These are phyloP conservation scores for Colletotrichum cuscutae DNA, from an alignment of 2,329 filamentous ascomycete species.

Conservation along the genomic window DNA sequence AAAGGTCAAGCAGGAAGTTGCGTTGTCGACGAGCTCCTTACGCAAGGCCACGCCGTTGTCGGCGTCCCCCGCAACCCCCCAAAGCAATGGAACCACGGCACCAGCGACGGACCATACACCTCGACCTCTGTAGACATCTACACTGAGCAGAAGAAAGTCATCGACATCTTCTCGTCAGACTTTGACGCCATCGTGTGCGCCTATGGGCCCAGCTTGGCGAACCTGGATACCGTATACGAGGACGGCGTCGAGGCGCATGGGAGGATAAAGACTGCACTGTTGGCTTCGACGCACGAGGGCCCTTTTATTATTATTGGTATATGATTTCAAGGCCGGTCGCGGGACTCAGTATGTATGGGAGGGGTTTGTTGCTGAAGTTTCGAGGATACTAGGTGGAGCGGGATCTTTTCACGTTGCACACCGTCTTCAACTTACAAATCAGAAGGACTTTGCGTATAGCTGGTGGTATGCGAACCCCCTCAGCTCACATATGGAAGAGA, in stretches of 20 bases:
- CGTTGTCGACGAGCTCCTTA: constrained; percentile 3
- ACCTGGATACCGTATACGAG: background rate
- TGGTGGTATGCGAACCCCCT: background rate
- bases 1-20: constrained; percentile 6
- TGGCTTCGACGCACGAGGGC: background rate
- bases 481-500: background rate
- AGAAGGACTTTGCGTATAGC: background rate
- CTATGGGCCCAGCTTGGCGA: background rate
- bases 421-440: background rate
- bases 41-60: background rate
- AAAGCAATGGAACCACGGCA: background rate
- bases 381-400: background rate
- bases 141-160: background rate
- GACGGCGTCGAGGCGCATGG: background rate
- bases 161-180: background rate
- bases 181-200: constrained; percentile 7
- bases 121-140: background rate
- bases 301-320: constrained; percentile 7
- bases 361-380: background rate
- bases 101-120: background rate
- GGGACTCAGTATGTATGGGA: too few relatives aligned
- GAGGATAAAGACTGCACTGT: background rate
- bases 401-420: background rate
- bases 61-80: constrained; percentile 7
- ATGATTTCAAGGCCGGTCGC: too few relatives aligned